Percentiles rank a stretch among this genome's conserved stretches.
Evolutionary conservation across 495 filamentous ascomycete species (phyloP).

Genomic region (Penicillium ochrochloron): DNA sequence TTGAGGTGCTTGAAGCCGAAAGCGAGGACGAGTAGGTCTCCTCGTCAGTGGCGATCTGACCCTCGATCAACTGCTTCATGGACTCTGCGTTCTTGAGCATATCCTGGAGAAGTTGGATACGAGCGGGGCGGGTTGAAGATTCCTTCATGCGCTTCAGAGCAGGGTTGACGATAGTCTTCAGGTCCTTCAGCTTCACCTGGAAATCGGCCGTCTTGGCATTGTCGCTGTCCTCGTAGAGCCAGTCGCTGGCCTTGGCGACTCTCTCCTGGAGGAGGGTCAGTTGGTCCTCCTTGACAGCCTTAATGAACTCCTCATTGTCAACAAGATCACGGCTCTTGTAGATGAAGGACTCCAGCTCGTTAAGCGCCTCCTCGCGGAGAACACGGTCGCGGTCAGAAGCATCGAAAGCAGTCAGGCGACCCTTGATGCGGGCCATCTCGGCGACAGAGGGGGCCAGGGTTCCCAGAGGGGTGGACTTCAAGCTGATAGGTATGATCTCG

Average conservation of each 20-base stretch:
- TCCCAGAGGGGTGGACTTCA: slow-evolving; percentile 65
- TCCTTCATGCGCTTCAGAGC: slow-evolving; percentile 72
- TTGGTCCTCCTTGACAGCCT: slow-evolving; percentile 66
- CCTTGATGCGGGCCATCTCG: slow-evolving; percentile 68
- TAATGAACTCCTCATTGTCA: slow-evolving; percentile 73
- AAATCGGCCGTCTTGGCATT: slow-evolving; percentile 73
- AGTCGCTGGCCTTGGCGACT: slow-evolving; percentile 73
- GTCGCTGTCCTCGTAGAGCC: slow-evolving; percentile 86
- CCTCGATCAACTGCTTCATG: slow-evolving; percentile 49
- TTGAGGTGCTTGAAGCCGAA: slow-evolving; percentile 34
- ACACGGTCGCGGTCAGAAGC: slow-evolving; percentile 77
- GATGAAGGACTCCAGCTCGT: slow-evolving; percentile 91
- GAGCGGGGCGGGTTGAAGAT: slow-evolving; percentile 64
- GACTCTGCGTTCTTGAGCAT: slow-evolving; percentile 60
- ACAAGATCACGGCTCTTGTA: slow-evolving; percentile 86
- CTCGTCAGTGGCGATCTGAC: slow-evolving; percentile 48
- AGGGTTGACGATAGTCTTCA: slow-evolving; percentile 72
- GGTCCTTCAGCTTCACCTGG: slow-evolving; percentile 69
- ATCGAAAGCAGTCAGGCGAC: slow-evolving; percentile 79
- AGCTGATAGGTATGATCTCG: slow-evolving; percentile 70
- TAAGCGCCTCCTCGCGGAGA: slow-evolving; percentile 83
- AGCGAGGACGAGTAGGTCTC: slow-evolving; percentile 44
- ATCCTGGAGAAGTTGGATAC: slow-evolving; percentile 65
- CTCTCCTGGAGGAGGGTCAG: slow-evolving; percentile 65
- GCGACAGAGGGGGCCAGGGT: slow-evolving; percentile 57